Conservation (phyloP, 73 alveolate genomes). For the Paramecium sonneborni region DNA sequence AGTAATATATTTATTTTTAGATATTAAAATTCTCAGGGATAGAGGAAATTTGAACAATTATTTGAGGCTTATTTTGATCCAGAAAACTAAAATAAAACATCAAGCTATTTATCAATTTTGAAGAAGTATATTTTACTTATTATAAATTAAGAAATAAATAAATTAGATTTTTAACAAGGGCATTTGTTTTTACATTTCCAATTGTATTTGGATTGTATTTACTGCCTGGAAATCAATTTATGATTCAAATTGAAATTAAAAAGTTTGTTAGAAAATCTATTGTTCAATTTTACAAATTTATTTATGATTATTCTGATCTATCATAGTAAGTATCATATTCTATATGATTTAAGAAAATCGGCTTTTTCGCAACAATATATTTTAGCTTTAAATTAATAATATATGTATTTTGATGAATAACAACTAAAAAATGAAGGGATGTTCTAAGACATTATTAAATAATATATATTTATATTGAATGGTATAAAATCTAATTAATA, state of each 20-base stretch:
- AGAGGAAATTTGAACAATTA: too few relatives aligned
- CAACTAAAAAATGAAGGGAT: not conserved
- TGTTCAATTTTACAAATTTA: not conserved
- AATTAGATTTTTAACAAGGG: not conserved
- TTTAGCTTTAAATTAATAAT: not conserved
- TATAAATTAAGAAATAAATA: not conserved
- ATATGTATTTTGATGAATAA: not conserved
- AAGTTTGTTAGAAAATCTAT: not conserved
- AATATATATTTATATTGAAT: not conserved
- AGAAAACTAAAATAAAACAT: not conserved
- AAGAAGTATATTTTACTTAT: not conserved
- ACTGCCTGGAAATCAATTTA: not conserved
- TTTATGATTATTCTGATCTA: not conserved
- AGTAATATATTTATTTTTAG: not conserved
- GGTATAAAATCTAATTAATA: not conserved
- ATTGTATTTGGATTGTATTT: not conserved
- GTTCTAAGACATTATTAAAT: not conserved
- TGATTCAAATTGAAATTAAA: not conserved
- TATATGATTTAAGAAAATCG: not conserved
- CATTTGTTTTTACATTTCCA: conserved; percentile 1
- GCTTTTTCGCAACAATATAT: not conserved
- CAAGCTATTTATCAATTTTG: not conserved
- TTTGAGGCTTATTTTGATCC: not conserved
- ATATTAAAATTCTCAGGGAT: too few relatives aligned
- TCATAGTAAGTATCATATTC: not conserved